Percentiles rank a stretch among this genome's conserved stretches.
Evolutionary conservation across 441 rosid genomes (phyloP).

Genomic region (Aquilaria agallochum): DNA sequence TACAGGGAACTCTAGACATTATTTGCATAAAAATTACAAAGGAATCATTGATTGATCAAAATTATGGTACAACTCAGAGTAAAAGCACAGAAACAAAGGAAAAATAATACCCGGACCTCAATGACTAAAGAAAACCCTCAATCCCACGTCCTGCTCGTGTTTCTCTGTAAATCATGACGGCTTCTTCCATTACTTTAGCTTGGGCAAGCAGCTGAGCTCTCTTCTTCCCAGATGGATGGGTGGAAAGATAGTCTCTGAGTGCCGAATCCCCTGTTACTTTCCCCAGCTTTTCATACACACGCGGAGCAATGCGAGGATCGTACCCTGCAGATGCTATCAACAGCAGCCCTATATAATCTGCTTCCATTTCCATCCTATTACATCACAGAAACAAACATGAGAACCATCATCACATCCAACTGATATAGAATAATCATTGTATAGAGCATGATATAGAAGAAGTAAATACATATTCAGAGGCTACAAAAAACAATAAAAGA

Average conservation of each 20-base stretch:
- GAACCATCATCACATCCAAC: no score
- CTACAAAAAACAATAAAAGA: no score
- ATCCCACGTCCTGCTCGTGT: constrained; percentile 49
- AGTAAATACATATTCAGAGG: no score
- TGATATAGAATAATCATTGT: no score
- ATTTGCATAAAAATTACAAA: no score
- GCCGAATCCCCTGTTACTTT: constrained; percentile 44
- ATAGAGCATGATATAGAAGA: no score
- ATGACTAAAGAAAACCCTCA: constrained; percentile 74
- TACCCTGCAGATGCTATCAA: constrained; percentile 88
- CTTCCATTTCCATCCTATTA: constrained; percentile 80
- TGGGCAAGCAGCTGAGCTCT: constrained; percentile 68
- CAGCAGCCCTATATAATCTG: constrained; percentile 73
- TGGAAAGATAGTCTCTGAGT: constrained; percentile 64
- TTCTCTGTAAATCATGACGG: constrained; percentile 63
- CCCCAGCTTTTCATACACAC: constrained; percentile 76
- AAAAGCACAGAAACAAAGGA: no score
- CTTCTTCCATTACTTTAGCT: constrained; percentile 95
- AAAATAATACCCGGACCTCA: background rate
- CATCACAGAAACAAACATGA: background rate
- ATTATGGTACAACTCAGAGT: no score
- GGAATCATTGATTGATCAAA: no score
- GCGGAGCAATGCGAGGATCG: constrained; percentile 87
- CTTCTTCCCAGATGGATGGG: constrained; percentile 95
- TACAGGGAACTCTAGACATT: no score